Base-by-base conservation (phyloP, 352 stramenopile genomes). In the Phytophthora agathidicida region DNA sequence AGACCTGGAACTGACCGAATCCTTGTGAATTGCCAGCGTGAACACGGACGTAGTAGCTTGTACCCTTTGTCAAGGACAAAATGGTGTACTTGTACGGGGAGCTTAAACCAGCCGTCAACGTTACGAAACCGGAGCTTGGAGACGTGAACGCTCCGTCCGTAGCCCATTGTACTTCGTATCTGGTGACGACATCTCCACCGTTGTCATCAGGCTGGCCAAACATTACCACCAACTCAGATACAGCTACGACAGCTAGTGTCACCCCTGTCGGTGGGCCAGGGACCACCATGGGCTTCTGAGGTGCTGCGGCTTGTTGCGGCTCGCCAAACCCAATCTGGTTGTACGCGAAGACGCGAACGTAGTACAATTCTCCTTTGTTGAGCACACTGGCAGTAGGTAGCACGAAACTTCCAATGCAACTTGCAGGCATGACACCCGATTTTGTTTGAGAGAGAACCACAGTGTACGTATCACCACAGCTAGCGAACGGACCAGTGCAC, bases 131-230 rank as follows among this genome's bases (percentile, higher is more conserved):
- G 19, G 59, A 83, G 6, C 70, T 61, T 17, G 73, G 51, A 4
- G 61, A 74, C 8, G 74, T 72, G 57, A 98, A 99, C 17, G 59
- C 75, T 11, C 71, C 51, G 53, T 83, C 62, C 0, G 75, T 88
- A 9, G 92, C 80, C 83, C 97, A 99, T 67, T 98, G 85, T 7
- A 99, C 75, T 49, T 95, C 60, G 57, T 98, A 99, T 32, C 93
- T 82, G 27, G 83, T 80, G 22, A 99, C 77, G 0, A 85, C 83
- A 48, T 94, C 89, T 4, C 89, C 91, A 13, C 94, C 88, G 35
- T 97, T 71, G 57, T 89, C 80, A 46, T 83, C 61, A 0, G 94
- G 93, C 17, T 85, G 77, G 47, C 77, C 94, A 74, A 98, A 98
- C 5, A 96, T 68, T 6, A 98, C 83, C 27, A 84, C 72, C 5